Base-by-base conservation (phyloP, 1,139 yeast species). In the Blastobotrys serpentis region DNA sequence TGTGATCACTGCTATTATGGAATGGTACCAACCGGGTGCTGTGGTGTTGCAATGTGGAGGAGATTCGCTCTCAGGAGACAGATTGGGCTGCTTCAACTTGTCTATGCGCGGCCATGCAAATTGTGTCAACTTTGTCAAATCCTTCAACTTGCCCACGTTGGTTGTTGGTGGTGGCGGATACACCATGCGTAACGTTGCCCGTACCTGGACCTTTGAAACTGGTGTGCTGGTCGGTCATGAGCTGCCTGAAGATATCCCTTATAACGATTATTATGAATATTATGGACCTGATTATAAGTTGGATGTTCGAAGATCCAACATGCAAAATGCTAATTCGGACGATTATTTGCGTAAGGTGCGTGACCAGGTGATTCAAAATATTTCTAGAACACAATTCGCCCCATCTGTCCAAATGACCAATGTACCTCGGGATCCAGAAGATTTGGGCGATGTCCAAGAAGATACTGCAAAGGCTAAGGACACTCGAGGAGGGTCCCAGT, bases 151-250 rank as follows among this genome's bases (percentile, higher is more conserved):
- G 48, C 98, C 98, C 11, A 77, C 89, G 75, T 76, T 92, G 75
- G 95, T 90, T 17, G 77, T 92, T 17, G 98, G 98, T 39, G 98
- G 98, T 47, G 98, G 98, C 60, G 98, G 98, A 26, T 92, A 92
- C 69, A 92, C 98, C 14, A 92, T 92, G 86, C 78, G 98, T 67
- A 92, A 92, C 66, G 98, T 92, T 42, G 89, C 96, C 29, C 77
- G 98, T 61, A 84, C 96, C 6, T 92, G 98, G 98, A 83, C 96
- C 37, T 90, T 78, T 64, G 98, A 92, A 70, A 84, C 96, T 2
- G 96, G 97, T 16, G 72, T 92, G 50, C 74, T 90, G 57, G 90
- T 88, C 61, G 86, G 88, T 61, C 86, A 84, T 53, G 68, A 81
- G 18, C 74, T 90, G 56, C 95, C 89, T 21, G 74, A 81, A 11